Evolutionary conservation across 495 filamentous ascomycete genomes (phyloP).

Genomic region (Penicillium salamii): DNA sequence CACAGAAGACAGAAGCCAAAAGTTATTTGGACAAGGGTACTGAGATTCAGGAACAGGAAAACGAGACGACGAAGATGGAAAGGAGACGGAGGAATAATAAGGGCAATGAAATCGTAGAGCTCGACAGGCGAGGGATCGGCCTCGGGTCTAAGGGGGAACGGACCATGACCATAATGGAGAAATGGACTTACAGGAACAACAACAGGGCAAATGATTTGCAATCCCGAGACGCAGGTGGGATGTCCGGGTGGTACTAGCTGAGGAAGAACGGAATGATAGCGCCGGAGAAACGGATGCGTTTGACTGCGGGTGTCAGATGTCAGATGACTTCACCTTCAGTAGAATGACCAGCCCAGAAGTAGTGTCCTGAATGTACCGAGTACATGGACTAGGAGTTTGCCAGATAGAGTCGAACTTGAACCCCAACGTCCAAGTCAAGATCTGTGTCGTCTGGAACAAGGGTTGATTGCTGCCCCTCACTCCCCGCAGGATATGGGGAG

Average conservation of each 20-base stretch:
- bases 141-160: slow-evolving; percentile 23
- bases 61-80: neutral
- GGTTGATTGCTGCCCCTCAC: neutral
- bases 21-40: neutral
- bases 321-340: slow-evolving; percentile 20
- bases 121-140: slow-evolving; percentile 1
- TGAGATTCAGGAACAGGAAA: neutral
- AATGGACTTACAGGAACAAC: slow-evolving; percentile 17
- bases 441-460: neutral
- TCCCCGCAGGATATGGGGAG: neutral
- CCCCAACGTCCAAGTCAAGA: neutral
- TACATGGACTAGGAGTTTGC: neutral
- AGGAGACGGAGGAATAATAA: neutral
- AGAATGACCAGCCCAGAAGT: neutral
- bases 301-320: slow-evolving; percentile 16
- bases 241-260: slow-evolving; percentile 12
- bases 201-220: slow-evolving; percentile 11
- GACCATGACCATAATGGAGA: slow-evolving; percentile 3
- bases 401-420: too few species aligned
- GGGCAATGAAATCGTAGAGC: neutral
- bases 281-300: slow-evolving; percentile 42
- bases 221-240: slow-evolving; percentile 11
- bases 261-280: slow-evolving; percentile 17
- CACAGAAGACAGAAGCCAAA: neutral
- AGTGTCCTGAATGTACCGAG: neutral